A percentile compares a stretch with the other conserved stretches of the same genome.
Evolutionary conservation across 2,329 filamentous ascomycete genomes (phyloP).

Genomic region (Trichoderma sp.): DNA sequence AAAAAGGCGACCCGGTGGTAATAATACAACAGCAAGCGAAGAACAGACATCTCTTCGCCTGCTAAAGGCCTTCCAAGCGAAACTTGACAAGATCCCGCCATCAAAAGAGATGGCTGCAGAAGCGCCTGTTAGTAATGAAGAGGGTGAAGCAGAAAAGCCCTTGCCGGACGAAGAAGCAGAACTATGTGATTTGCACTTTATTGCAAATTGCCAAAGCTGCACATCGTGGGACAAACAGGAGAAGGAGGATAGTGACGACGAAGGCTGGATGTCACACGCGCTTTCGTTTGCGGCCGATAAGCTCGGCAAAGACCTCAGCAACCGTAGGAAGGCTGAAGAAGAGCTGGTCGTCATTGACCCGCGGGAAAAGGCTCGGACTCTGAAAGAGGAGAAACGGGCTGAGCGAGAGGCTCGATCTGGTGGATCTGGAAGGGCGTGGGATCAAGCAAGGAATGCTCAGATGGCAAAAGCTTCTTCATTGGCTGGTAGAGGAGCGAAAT

Average conservation of each 20-base stretch:
- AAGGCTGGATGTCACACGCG: conserved; percentile 83
- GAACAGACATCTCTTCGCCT: conserved; percentile 70
- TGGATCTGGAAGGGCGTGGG: conserved; percentile 61
- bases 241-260: conserved; percentile 62
- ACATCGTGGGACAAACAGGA: conserved; percentile 76
- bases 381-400: conserved; percentile 67
- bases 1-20: conserved; percentile 65
- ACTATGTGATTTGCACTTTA: conserved; percentile 93
- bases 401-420: conserved; percentile 59
- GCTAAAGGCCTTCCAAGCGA: conserved; percentile 78
- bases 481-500: conserved; percentile 61
- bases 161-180: conserved; percentile 66
- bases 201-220: conserved; percentile 92
- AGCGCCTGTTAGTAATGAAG: conserved; percentile 47
- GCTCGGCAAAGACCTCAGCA: conserved; percentile 87
- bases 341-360: conserved; percentile 94
- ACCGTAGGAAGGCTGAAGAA: conserved; percentile 88
- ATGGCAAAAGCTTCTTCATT: conserved; percentile 57
- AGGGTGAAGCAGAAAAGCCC: conserved; percentile 36
- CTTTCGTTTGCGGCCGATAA: conserved; percentile 88
- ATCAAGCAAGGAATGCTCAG: conserved; percentile 61
- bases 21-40: conserved; percentile 55
- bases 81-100: conserved; percentile 63
- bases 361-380: conserved; percentile 74
- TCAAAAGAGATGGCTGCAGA: conserved; percentile 43